Evolutionary conservation across 495 filamentous ascomycete genomes (phyloP).

Genomic region (Neurospora sp.): DNA sequence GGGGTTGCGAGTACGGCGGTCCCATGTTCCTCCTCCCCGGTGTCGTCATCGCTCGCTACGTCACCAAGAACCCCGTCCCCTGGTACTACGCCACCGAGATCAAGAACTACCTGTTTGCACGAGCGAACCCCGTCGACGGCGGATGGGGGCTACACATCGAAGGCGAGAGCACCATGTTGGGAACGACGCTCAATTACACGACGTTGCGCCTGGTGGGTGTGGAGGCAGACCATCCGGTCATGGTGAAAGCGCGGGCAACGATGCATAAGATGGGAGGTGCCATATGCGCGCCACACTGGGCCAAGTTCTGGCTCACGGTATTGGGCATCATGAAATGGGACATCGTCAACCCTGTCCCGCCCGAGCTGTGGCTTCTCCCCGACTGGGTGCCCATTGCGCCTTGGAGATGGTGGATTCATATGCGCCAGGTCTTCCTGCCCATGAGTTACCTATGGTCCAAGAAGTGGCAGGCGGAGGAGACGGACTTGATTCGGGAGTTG

Average conservation of each 20-base stretch:
- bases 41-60: constrained; percentile 78
- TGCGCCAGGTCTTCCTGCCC: constrained; percentile 82
- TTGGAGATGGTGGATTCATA: constrained; percentile 99
- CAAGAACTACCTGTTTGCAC: constrained; percentile 83
- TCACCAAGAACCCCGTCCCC: constrained; percentile 81
- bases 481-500: constrained; percentile 58
- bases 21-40: constrained; percentile 80
- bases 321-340: constrained; percentile 82
- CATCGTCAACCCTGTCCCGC: constrained; percentile 84
- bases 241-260: constrained; percentile 76
- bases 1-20: constrained; percentile 95
- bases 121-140: constrained; percentile 79
- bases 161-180: constrained; percentile 85
- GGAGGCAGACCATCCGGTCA: constrained; percentile 68
- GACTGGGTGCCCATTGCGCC: constrained; percentile 93
- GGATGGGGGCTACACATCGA: constrained; percentile 97
- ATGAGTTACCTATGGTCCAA: constrained; percentile 87
- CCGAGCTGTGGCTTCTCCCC: constrained; percentile 89
- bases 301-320: constrained; percentile 83
- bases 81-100: constrained; percentile 77
- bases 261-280: constrained; percentile 84
- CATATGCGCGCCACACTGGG: constrained; percentile 81
- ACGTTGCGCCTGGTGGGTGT: constrained; percentile 79
- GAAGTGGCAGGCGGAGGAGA: constrained; percentile 60
- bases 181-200: constrained; percentile 86